Conservation (phyloP, 495 filamentous ascomycete species). For the Penicillium fimorum region DNA sequence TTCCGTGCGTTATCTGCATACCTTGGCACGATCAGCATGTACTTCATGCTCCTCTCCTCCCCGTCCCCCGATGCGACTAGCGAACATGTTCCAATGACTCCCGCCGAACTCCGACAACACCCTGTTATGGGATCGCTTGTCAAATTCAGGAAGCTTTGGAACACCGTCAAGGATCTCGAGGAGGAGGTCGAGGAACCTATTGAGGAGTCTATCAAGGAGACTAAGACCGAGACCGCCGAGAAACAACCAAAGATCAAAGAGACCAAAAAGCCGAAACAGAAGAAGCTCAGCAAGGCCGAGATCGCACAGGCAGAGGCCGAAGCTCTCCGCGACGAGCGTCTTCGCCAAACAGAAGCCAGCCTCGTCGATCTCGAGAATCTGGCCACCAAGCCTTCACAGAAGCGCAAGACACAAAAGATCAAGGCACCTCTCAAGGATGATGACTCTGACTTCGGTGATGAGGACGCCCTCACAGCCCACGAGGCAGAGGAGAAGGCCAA, state of each 20-base stretch:
- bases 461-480: conserved; percentile 54
- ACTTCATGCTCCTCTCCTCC: conserved; percentile 86
- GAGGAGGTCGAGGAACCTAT: conserved; percentile 12
- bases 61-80: conserved; percentile 53
- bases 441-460: conserved; percentile 69
- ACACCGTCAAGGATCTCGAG: conserved; percentile 60
- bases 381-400: conserved; percentile 31
- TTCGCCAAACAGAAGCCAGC: conserved; percentile 61
- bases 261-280: conserved; percentile 32
- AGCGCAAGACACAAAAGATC: conserved; percentile 35
- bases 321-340: conserved; percentile 53
- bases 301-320: conserved; percentile 52
- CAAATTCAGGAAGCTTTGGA: conserved; percentile 77
- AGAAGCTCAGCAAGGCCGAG: conserved; percentile 52
- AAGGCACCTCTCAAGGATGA: conserved; percentile 36
- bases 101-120: conserved; percentile 78
- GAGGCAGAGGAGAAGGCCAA: conserved; percentile 79
- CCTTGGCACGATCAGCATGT: conserved; percentile 82
- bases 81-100: conserved; percentile 54
- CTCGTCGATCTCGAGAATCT: conserved; percentile 64
- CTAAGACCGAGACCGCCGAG: conserved; percentile 17
- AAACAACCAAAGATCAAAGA: conserved; percentile 24
- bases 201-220: conserved; percentile 13
- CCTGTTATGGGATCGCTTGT: conserved; percentile 83
- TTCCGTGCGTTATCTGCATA: conserved; percentile 76